A percentile compares a stretch with the other conserved stretches of the same genome.
Conservation (phyloP, 164 flowering plant genomes). For the Liriodendron chinense region DNA sequence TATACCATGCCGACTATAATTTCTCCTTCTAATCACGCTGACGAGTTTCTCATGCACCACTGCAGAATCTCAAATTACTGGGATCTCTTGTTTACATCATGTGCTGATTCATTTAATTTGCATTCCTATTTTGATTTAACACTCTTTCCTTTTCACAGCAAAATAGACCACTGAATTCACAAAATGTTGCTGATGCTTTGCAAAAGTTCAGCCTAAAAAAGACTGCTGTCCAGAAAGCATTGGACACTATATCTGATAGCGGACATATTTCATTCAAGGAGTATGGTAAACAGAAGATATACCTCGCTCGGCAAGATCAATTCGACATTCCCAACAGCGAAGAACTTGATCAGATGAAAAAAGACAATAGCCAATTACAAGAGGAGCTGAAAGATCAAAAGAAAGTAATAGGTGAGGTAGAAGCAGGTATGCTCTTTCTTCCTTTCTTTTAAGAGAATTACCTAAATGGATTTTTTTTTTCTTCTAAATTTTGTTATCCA, state of each 20-base stretch:
- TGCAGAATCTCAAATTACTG: neutral
- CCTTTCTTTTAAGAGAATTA: neutral
- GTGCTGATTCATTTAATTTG: neutral
- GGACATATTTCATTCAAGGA: constrained; percentile 50
- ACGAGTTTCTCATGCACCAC: neutral
- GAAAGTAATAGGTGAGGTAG: constrained; percentile 57
- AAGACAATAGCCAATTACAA: constrained; percentile 66
- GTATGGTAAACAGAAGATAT: constrained; percentile 96
- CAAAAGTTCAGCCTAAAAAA: constrained; percentile 95
- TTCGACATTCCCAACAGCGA: constrained; percentile 80
- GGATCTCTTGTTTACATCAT: neutral
- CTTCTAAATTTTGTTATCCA: neutral
- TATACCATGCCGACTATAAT: too few relatives aligned
- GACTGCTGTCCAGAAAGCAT: constrained; percentile 80
- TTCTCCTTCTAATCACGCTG: too few relatives aligned
- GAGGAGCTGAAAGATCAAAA: constrained; percentile 56
- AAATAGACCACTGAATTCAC: constrained; percentile 89
- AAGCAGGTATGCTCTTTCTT: constrained; percentile 51
- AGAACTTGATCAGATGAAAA: constrained; percentile 84
- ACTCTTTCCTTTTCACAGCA: constrained; percentile 45
- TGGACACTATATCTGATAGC: constrained; percentile 40
- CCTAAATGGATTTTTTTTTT: neutral
- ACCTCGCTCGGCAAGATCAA: constrained; percentile 89
- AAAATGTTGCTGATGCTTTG: constrained; percentile 84
- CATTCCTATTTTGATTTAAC: neutral